phyloP scores from a whole-genome alignment of 176 grass and related monocot species.

The Pontederia paniculata region DNA sequence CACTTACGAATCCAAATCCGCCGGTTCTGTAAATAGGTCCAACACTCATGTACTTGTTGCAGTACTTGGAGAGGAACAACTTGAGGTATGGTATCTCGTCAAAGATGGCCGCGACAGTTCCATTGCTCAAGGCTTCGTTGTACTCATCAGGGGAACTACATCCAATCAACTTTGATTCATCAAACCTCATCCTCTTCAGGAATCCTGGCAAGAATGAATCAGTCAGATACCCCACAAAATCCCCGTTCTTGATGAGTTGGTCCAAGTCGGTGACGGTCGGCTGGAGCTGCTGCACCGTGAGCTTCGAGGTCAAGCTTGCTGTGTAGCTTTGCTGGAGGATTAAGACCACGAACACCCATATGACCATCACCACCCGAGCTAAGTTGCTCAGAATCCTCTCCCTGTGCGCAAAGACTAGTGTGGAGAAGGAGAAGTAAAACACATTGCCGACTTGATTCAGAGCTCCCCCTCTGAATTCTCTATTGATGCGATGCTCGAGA shows the following conservation, averaged over 20 bases:
- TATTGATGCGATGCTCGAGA: constrained; percentile 12
- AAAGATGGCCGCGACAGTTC: constrained; percentile 55
- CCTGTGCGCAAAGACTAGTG: constrained; percentile 68
- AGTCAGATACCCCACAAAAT: constrained; percentile 52
- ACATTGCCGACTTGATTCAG: constrained; percentile 39
- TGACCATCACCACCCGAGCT: constrained; percentile 40
- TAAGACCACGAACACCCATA: constrained; percentile 74
- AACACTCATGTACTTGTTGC: constrained; percentile 54
- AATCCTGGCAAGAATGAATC: constrained; percentile 55
- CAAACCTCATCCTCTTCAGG: constrained; percentile 47
- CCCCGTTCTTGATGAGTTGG: constrained; percentile 41
- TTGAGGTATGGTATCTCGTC: constrained; percentile 93
- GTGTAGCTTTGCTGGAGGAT: constrained; percentile 83
- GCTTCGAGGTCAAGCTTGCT: constrained; percentile 71
- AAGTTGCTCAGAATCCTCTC: constrained; percentile 56
- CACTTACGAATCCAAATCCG: constrained; percentile 90
- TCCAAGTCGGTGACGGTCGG: constrained; percentile 56
- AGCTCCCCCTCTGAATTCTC: background rate
- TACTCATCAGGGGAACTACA: constrained; percentile 47
- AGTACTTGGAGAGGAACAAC: constrained; percentile 45
- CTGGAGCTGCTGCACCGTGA: constrained; percentile 76
- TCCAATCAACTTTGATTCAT: constrained; percentile 35
- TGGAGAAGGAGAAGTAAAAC: constrained; percentile 78
- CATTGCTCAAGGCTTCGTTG: constrained; percentile 46
- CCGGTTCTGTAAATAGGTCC: constrained; percentile 57